Percentiles rank a stretch among this genome's conserved stretches.
Evolutionary conservation across 2,329 filamentous ascomycete species (phyloP).

Genomic region (Arthroderma sp.): DNA sequence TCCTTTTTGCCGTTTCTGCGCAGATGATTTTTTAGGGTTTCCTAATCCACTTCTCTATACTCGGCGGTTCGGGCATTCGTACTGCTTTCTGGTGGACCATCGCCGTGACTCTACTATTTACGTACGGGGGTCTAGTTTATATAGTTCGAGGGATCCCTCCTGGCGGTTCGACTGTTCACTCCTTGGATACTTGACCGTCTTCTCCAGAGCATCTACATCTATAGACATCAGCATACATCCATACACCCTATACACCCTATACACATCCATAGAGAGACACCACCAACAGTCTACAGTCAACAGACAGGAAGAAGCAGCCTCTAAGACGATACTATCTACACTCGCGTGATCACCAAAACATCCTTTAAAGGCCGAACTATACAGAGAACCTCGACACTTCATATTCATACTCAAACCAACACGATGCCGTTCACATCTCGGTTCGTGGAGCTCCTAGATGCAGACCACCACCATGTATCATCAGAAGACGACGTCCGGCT

Average conservation of each 20-base stretch:
- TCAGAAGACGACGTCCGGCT: slow-evolving; percentile 14
- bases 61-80: slow-evolving; percentile 2
- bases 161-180: background rate
- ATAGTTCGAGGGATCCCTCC: background rate
- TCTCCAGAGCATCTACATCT: no score
- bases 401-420: background rate
- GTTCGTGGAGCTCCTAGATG: slow-evolving; percentile 13
- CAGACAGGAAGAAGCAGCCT: background rate
- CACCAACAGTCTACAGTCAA: background rate
- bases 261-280: background rate
- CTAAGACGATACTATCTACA: background rate
- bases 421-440: slow-evolving; percentile 11
- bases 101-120: background rate
- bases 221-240: no score
- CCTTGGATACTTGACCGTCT: no score
- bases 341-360: slow-evolving; percentile 1
- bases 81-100: background rate
- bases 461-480: slow-evolving; percentile 9
- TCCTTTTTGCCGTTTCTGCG: background rate
- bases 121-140: slow-evolving; percentile 1
- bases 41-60: slow-evolving; percentile 1
- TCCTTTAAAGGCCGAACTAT: background rate
- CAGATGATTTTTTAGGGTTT: background rate
- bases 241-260: no score
- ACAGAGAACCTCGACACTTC: no score